Conservation (phyloP, 2,329 filamentous ascomycete genomes). For the Pleochaeta shiraiana region DNA sequence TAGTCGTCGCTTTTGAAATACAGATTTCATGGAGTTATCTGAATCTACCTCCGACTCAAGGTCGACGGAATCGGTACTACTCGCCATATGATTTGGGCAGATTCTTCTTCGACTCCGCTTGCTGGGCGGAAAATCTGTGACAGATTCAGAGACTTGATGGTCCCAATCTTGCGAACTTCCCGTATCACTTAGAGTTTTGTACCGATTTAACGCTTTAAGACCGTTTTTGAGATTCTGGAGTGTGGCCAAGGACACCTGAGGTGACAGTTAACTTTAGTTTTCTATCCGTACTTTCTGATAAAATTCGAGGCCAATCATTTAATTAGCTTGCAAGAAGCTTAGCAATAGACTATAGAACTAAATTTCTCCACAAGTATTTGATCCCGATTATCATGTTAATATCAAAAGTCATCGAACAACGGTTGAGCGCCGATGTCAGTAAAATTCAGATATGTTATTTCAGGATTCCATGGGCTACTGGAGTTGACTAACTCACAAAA, state of each 20-base stretch:
- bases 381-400: no score
- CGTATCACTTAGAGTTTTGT: slow-evolving; percentile 14
- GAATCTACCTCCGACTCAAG: slow-evolving; percentile 12
- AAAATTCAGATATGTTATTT: no score
- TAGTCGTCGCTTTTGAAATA: slow-evolving; percentile 12
- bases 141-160: slow-evolving; percentile 6
- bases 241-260: slow-evolving; percentile 24
- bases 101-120: slow-evolving; percentile 12
- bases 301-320: not conserved
- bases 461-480: no score
- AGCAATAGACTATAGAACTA: no score
- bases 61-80: slow-evolving; percentile 7
- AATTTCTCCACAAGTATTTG: no score
- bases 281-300: not conserved
- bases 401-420: no score
- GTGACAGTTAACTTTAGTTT: not conserved
- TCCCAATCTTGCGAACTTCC: slow-evolving; percentile 7
- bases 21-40: slow-evolving; percentile 5
- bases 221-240: slow-evolving; percentile 26
- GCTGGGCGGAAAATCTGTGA: slow-evolving; percentile 7
- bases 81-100: slow-evolving; percentile 9
- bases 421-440: no score
- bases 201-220: slow-evolving; percentile 23
- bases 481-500: no score
- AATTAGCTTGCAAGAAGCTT: not conserved